Evolutionary conservation across 805 yeast species (phyloP).

Genomic region (Torulaspora delbrueckii): DNA sequence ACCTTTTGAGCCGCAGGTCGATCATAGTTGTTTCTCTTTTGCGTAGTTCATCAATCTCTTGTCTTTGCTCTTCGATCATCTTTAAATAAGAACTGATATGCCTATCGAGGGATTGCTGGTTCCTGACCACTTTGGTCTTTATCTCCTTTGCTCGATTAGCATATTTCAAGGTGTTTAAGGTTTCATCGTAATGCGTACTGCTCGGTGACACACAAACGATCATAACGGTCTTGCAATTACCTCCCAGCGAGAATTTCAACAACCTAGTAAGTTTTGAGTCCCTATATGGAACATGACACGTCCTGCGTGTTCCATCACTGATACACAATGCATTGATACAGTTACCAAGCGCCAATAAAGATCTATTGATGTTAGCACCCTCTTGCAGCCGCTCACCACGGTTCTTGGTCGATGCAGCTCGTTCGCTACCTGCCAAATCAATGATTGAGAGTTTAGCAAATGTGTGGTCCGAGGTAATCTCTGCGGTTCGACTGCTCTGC

Average conservation of each 20-base stretch:
- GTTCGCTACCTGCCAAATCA: conserved; percentile 91
- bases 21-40: conserved; percentile 46
- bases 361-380: conserved; percentile 90
- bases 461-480: conserved; percentile 59
- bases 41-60: conserved; percentile 65
- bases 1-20: conserved; percentile 37
- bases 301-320: conserved; percentile 49
- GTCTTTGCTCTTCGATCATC: conserved; percentile 77
- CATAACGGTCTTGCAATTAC: conserved; percentile 94
- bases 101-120: conserved; percentile 68
- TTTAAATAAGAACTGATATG: conserved; percentile 82
- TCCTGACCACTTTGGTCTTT: conserved; percentile 70
- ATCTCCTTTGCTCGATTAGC: conserved; percentile 91
- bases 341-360: conserved; percentile 84
- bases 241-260: conserved; percentile 84
- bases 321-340: conserved; percentile 91
- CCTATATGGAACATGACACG: conserved; percentile 77
- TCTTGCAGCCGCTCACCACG: conserved; percentile 76
- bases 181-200: conserved; percentile 84
- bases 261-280: conserved; percentile 86
- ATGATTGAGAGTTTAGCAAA: conserved; percentile 81
- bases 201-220: conserved; percentile 91
- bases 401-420: conserved; percentile 86
- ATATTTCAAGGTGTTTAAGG: conserved; percentile 83
- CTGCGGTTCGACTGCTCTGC: conserved; percentile 53